Evolutionary conservation across 1,284 basidiomycete species (phyloP).

Genomic region (Trametes sp.): DNA sequence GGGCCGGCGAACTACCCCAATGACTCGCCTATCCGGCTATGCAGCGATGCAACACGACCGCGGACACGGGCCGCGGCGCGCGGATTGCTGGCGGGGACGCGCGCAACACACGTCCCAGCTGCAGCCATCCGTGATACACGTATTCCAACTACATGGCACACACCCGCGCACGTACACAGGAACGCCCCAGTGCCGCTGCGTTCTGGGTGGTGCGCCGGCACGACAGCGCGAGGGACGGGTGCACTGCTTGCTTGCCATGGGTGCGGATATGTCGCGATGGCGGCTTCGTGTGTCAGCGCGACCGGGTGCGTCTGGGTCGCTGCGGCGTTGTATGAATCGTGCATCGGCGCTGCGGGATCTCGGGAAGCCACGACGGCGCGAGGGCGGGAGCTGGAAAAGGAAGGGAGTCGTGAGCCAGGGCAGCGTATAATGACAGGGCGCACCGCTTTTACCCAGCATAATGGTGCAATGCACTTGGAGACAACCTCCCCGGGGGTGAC

Average conservation of each 20-base stretch:
- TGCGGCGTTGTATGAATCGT: not conserved
- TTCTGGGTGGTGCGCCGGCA: not conserved
- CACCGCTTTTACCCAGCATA: not conserved
- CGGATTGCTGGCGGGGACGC: not conserved
- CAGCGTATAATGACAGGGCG: not conserved
- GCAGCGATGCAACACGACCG: not conserved
- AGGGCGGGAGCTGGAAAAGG: not conserved
- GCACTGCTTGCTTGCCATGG: not conserved
- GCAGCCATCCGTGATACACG: conserved; percentile 3
- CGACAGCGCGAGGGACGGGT: not conserved
- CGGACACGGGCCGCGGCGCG: not conserved
- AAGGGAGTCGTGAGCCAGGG: not conserved
- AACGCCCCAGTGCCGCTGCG: not conserved
- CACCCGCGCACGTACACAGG: conserved; percentile 2
- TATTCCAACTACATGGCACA: conserved; percentile 4
- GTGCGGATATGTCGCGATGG: conserved; percentile 8
- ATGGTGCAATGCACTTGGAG: not conserved
- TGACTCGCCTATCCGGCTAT: conserved; percentile 4
- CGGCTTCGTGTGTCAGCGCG: not conserved
- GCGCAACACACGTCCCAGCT: not conserved
- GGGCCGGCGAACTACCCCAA: not conserved
- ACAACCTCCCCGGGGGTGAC: no score
- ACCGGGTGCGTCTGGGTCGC: not conserved
- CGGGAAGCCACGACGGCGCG: not conserved
- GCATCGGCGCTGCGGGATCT: not conserved